Percentiles rank a stretch among this genome's conserved stretches.
phyloP scores from a whole-genome alignment of 805 yeast genomes.

The Naumovozyma dairenensis region DNA sequence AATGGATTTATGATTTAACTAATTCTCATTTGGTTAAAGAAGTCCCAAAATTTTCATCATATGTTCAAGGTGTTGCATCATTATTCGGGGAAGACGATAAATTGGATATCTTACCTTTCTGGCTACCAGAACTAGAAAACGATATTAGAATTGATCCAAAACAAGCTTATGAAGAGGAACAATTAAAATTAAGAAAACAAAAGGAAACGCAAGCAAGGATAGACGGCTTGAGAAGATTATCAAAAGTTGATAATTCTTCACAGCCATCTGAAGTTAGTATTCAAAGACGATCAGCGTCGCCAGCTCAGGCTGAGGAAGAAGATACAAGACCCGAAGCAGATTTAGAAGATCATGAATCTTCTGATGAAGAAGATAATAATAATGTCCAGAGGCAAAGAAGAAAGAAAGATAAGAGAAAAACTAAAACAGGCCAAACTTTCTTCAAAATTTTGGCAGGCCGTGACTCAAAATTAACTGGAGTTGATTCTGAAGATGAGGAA shows the following conservation, averaged over 20 bases:
- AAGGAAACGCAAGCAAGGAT: slow-evolving; percentile 29
- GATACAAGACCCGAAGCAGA: slow-evolving; percentile 30
- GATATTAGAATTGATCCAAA: slow-evolving; percentile 73
- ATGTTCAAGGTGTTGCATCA: slow-evolving; percentile 84
- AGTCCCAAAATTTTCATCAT: slow-evolving; percentile 88
- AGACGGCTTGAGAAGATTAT: slow-evolving; percentile 31
- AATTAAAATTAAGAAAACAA: slow-evolving; percentile 41
- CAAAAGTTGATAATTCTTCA: slow-evolving; percentile 12
- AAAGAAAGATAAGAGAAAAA: slow-evolving; percentile 22
- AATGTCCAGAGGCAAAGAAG: slow-evolving; percentile 2
- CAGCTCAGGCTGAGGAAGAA: slow-evolving; percentile 1
- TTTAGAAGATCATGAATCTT: slow-evolving; percentile 50
- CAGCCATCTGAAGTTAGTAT: slow-evolving; percentile 3
- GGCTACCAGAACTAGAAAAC: slow-evolving; percentile 84
- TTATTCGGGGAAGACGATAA: slow-evolving; percentile 76
- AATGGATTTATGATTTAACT: slow-evolving; percentile 83
- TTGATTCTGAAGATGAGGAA: slow-evolving; percentile 83
- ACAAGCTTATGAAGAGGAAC: slow-evolving; percentile 63
- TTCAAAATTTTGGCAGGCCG: slow-evolving; percentile 32
- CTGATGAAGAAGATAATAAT: slow-evolving; percentile 30
- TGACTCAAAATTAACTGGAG: slow-evolving; percentile 39
- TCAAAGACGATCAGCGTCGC: background rate
- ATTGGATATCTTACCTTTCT: slow-evolving; percentile 82
- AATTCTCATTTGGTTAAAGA: slow-evolving; percentile 80
- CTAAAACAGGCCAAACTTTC: slow-evolving; percentile 24